Conservation (phyloP, 2,329 filamentous ascomycete species). For the Metarhizium anisopliae region DNA sequence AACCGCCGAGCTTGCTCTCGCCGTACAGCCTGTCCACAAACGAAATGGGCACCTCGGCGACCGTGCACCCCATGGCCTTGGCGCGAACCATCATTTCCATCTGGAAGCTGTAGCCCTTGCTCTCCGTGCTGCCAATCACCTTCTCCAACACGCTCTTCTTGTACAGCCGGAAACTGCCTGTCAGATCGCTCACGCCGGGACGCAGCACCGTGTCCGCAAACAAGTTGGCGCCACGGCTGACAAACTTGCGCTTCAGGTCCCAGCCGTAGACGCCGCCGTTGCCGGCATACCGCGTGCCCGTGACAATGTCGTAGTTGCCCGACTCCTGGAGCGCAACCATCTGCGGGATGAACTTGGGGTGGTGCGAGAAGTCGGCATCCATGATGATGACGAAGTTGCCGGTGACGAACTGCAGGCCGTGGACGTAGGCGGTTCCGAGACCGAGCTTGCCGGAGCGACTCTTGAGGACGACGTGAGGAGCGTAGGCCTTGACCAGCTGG, state of each 20-base stretch:
- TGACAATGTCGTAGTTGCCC: constrained; percentile 89
- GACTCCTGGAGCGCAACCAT: constrained; percentile 78
- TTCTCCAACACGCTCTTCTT: constrained; percentile 84
- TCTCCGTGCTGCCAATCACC: constrained; percentile 84
- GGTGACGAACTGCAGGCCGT: constrained; percentile 80
- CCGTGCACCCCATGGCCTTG: constrained; percentile 89
- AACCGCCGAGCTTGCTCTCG: constrained; percentile 86
- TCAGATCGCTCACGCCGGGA: constrained; percentile 91
- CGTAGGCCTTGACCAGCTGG: constrained; percentile 82
- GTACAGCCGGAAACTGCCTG: constrained; percentile 89
- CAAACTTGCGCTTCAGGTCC: constrained; percentile 86
- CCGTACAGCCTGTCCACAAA: constrained; percentile 96
- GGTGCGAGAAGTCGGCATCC: constrained; percentile 98
- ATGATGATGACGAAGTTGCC: constrained; percentile 99
- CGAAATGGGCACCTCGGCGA: constrained; percentile 90
- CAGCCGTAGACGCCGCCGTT: constrained; percentile 89
- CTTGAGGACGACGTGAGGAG: constrained; percentile 72
- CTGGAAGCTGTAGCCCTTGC: constrained; percentile 97
- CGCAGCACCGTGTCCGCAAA: constrained; percentile 91
- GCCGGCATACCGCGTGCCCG: constrained; percentile 86
- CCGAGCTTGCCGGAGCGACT: constrained; percentile 90
- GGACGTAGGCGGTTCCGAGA: constrained; percentile 93
- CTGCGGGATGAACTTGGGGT: constrained; percentile 95
- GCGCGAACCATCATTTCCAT: constrained; percentile 99
- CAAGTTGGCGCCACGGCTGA: constrained; percentile 81